Base-by-base conservation (phyloP, 1,139 yeast genomes). In the Geotrichum macrosporum region DNA sequence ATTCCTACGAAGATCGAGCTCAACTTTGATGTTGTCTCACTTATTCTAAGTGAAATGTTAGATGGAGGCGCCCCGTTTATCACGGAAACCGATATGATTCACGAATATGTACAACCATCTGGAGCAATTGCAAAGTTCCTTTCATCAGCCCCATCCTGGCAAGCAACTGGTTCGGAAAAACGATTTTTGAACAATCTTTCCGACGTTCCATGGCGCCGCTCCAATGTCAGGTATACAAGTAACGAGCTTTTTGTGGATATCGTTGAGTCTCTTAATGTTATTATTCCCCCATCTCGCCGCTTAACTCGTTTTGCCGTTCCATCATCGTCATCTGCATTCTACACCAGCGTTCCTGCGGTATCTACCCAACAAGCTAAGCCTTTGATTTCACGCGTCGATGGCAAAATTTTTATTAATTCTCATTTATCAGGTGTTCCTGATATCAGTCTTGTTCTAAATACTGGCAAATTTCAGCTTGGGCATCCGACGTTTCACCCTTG, bases 221-320 rank as follows among this genome's bases (percentile, higher is more conserved):
- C 80, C 5, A 75, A 78, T 51, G 81, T 82, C 10, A 74, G 75
- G 50, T 78, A 84, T 63, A 73, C 85, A 4, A 81, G 78, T 54
- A 85, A 87, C 62, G 96, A 88, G 64, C 74, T 88, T 67, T 85
- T 80, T 62, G 82, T 88, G 8, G 96, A 88, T 63, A 64, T 88
- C 4, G 68, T 73, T 4, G 96, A 87, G 61, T 69, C 74, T 0
- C 64, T 85, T 16, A 72, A 69, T 53, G 72, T 76, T 34, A 70
- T 74, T 29, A 68, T 68, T 43, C 67, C 62, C 9, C 64, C 65
- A 5, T 52, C 54, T 30, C 41, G 41, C 13, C 53, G 36, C 32
- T 48, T 49, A 13, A 22, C 50, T 16, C 44, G 39, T 22, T 32
- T 47, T 56, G 50, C 47, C 12, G 47, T 37, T 5, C 41, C 46